A percentile compares a stretch with the other conserved stretches of the same genome.
Conservation (phyloP, 2,329 filamentous ascomycete species). For the Dactylellina haptotyla region DNA sequence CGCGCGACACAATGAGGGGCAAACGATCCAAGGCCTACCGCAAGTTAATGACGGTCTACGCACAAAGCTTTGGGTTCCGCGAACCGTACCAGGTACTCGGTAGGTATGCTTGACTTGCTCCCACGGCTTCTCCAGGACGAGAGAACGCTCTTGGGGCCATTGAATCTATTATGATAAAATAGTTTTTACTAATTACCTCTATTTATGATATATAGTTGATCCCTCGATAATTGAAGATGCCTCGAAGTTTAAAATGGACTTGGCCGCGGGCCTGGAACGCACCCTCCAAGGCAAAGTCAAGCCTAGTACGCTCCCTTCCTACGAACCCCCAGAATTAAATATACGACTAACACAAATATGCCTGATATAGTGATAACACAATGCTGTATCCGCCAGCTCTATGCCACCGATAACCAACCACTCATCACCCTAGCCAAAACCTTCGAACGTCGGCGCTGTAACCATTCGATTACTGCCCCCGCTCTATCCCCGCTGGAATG, state of each 20-base stretch:
- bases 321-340: neutral
- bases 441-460: constrained; percentile 79
- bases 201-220: constrained; percentile 69
- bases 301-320: constrained; percentile 69
- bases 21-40: constrained; percentile 78
- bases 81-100: constrained; percentile 91
- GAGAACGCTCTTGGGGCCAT: neutral
- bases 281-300: constrained; percentile 90
- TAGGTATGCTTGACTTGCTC: constrained; percentile 61
- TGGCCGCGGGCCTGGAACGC: constrained; percentile 78
- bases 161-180: neutral
- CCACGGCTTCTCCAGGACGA: constrained; percentile 10
- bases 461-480: constrained; percentile 78
- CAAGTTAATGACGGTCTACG: constrained; percentile 94
- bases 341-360: neutral
- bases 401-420: constrained; percentile 67
- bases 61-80: constrained; percentile 86
- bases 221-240: constrained; percentile 85
- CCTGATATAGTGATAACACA: constrained; percentile 74
- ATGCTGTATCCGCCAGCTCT: constrained; percentile 82
- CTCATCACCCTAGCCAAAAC: constrained; percentile 79
- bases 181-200: constrained; percentile 23
- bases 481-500: constrained; percentile 77
- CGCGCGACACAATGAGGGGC: constrained; percentile 67
- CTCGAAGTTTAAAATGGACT: constrained; percentile 85